phyloP scores from a whole-genome alignment of 2,329 filamentous ascomycete genomes.

The Neofusicoccum umdonicola region DNA sequence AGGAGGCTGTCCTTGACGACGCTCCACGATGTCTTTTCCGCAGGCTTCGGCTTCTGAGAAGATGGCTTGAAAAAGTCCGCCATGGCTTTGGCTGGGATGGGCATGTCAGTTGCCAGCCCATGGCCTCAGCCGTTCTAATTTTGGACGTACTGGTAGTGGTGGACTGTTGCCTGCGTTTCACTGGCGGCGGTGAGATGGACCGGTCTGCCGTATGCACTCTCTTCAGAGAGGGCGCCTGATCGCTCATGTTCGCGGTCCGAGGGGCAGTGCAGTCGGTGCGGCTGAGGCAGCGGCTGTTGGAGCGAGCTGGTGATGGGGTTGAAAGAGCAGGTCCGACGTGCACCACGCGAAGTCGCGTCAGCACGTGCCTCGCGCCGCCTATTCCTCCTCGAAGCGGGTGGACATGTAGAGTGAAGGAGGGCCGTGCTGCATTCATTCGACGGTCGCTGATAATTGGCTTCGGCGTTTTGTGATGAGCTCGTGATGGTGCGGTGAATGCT shows the following conservation, averaged over 20 bases:
- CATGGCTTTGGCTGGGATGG: conserved; percentile 60
- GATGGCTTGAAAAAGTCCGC: conserved; percentile 84
- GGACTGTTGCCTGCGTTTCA: conserved; percentile 55
- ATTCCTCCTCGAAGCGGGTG: background rate
- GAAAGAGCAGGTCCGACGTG: conserved; percentile 1
- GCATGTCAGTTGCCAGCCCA: conserved; percentile 2
- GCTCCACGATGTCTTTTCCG: conserved; percentile 70
- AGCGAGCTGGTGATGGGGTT: background rate
- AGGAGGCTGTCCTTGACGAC: conserved; percentile 68
- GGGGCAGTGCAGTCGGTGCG: background rate
- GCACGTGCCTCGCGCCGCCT: conserved; percentile 29
- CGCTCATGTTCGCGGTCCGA: conserved; percentile 3
- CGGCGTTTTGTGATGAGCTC: background rate
- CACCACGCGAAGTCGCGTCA: conserved; percentile 28
- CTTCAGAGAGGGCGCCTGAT: conserved; percentile 26
- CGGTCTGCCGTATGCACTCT: conserved; percentile 39
- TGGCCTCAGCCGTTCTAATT: background rate
- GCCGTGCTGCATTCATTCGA: background rate
- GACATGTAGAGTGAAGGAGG: background rate
- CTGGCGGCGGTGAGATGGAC: conserved; percentile 56
- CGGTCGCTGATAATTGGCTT: background rate
- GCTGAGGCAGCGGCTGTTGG: background rate
- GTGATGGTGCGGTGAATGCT: background rate
- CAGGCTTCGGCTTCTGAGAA: conserved; percentile 85
- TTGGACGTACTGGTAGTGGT: conserved; percentile 51